A percentile compares a stretch with the other conserved stretches of the same genome.
Conservation (phyloP, 768 basidiomycete genomes). For the Termitomyces sp. region DNA sequence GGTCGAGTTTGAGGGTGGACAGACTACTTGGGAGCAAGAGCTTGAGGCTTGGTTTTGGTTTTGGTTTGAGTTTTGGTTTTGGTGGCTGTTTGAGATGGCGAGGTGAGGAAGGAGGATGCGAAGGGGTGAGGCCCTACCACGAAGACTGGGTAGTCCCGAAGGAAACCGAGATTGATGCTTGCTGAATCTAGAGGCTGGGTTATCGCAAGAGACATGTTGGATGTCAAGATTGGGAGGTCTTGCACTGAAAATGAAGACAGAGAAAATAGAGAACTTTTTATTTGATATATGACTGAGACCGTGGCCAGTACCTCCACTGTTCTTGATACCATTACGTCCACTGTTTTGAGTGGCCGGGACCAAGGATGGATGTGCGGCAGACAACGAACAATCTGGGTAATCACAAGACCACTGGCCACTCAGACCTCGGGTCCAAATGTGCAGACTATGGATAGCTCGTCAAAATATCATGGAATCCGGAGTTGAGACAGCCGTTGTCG, state of each 20-base stretch:
- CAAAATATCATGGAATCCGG: background rate
- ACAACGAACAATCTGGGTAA: background rate
- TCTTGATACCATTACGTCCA: background rate
- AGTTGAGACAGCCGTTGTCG: background rate
- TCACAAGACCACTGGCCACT: background rate
- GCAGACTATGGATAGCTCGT: background rate
- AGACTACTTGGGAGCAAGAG: background rate
- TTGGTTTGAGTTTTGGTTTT: background rate
- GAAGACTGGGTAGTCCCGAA: background rate
- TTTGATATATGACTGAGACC: background rate
- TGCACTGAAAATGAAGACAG: background rate
- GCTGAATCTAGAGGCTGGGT: background rate
- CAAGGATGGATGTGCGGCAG: background rate
- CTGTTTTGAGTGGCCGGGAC: background rate
- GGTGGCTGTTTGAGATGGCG: background rate
- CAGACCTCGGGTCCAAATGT: background rate
- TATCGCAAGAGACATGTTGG: background rate
- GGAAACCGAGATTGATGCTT: background rate
- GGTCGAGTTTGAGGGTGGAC: background rate
- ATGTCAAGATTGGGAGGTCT: background rate
- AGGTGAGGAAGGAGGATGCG: background rate
- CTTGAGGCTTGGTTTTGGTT: background rate
- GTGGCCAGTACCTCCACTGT: background rate
- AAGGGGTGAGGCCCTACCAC: background rate
- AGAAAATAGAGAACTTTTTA: background rate